phyloP scores from a whole-genome alignment of 2,329 filamentous ascomycete genomes.

The Fusarium sp. region DNA sequence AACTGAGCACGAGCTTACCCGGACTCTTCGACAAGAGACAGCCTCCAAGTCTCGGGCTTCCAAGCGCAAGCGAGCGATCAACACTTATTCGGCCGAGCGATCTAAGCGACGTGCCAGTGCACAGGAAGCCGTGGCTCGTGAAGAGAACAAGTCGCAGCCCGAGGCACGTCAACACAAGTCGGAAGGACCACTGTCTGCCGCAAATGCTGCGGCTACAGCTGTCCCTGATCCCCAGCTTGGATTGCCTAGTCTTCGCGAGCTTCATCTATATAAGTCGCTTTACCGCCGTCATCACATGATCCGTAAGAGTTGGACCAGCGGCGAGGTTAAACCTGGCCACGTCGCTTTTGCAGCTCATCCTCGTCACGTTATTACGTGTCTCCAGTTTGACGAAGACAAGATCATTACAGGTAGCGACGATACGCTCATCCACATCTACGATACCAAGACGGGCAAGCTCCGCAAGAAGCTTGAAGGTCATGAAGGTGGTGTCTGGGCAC shows the following conservation, averaged over 20 bases:
- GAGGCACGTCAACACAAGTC: conserved; percentile 64
- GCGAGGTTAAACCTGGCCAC: conserved; percentile 84
- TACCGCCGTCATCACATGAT: conserved; percentile 95
- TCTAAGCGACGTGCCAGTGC: conserved; percentile 63
- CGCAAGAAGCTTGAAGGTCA: conserved; percentile 88
- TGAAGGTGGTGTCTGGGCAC: conserved; percentile 96
- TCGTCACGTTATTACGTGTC: conserved; percentile 94
- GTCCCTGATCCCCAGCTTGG: conserved; percentile 85
- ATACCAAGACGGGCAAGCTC: conserved; percentile 91
- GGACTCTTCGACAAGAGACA: conserved; percentile 53
- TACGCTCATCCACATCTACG: conserved; percentile 96
- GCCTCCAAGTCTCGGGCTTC: conserved; percentile 58
- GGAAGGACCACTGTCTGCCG: conserved; percentile 87
- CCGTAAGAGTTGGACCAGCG: conserved; percentile 89
- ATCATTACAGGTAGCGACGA: conserved; percentile 98
- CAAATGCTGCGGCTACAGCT: conserved; percentile 82
- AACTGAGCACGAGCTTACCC: conserved; percentile 62
- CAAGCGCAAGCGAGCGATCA: conserved; percentile 65
- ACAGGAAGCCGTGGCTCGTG: conserved; percentile 56
- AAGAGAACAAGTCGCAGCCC: conserved; percentile 50
- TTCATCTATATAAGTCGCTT: conserved; percentile 95
- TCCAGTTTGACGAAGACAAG: conserved; percentile 98
- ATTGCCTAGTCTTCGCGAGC: conserved; percentile 77
- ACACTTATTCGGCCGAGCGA: conserved; percentile 57
- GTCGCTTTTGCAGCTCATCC: conserved; percentile 97